phyloP scores from a whole-genome alignment of 306 rosid species.

The Prunus fruticosa region DNA sequence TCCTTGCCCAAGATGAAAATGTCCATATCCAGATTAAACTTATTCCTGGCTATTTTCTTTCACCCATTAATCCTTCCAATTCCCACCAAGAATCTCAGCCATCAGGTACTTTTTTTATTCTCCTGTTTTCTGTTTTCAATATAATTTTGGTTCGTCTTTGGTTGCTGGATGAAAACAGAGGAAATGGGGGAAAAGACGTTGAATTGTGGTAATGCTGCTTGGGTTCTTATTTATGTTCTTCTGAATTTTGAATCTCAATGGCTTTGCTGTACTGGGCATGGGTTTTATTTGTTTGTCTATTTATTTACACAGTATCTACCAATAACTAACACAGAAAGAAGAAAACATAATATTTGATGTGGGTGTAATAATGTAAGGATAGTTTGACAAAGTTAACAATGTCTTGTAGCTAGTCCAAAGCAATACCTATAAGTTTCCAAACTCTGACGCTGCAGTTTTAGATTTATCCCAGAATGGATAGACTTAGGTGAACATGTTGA shows the following conservation, averaged over 20 bases:
- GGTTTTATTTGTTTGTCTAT: neutral
- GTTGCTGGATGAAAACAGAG: neutral
- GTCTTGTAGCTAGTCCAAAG: no score
- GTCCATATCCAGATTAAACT: neutral
- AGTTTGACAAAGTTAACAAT: neutral
- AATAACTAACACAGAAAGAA: neutral
- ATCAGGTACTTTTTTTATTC: constrained; percentile 17
- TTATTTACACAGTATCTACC: neutral
- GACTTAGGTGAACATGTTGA: neutral
- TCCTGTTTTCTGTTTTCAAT: neutral
- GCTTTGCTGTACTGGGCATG: neutral
- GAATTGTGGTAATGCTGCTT: neutral
- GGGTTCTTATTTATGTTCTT: neutral
- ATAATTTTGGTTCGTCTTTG: neutral
- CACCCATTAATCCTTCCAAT: constrained; percentile 22
- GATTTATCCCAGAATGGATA: neutral
- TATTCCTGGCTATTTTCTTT: constrained; percentile 15
- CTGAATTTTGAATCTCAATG: neutral
- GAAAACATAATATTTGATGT: neutral
- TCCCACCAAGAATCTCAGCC: constrained; percentile 22
- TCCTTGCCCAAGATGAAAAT: neutral
- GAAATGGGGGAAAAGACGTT: neutral
- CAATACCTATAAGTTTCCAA: neutral
- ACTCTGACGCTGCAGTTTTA: neutral
- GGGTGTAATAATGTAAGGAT: neutral